These are phyloP conservation scores for Botrytis pseudocinerea DNA, from an alignment of 2,329 filamentous ascomycete genomes.

Conservation along the genomic window DNA sequence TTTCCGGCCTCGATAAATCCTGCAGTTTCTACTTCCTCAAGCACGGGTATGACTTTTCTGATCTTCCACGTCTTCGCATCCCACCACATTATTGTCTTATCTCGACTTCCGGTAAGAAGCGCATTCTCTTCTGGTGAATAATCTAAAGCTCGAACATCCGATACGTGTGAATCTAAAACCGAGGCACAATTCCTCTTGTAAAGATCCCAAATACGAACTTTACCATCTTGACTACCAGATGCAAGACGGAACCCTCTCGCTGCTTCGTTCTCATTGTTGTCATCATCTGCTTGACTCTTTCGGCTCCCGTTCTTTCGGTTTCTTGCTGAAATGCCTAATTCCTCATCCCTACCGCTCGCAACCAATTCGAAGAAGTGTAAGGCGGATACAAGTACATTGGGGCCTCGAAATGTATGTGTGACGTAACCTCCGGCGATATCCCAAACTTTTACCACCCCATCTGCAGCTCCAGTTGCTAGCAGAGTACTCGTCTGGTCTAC, in stretches of 20 bases:
- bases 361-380: conserved; percentile 86
- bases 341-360: conserved; percentile 44
- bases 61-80: conserved; percentile 82
- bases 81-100: conserved; percentile 95
- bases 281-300: conserved; percentile 48
- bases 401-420: conserved; percentile 93
- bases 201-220: conserved; percentile 87
- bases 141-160: conserved; percentile 84
- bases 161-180: conserved; percentile 88
- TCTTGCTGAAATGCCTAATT: conserved; percentile 41
- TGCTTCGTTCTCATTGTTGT: conserved; percentile 49
- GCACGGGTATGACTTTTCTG: conserved; percentile 75
- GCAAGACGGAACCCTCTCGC: conserved; percentile 73
- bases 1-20: conserved; percentile 74
- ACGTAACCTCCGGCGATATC: conserved; percentile 87
- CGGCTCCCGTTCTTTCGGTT: conserved; percentile 49
- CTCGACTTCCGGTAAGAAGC: conserved; percentile 81
- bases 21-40: conserved; percentile 82
- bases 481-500: conserved; percentile 87
- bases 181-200: conserved; percentile 77
- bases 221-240: conserved; percentile 91
- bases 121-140: conserved; percentile 74
- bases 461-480: conserved; percentile 87
- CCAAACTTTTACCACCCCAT: conserved; percentile 95
- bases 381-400: conserved; percentile 87